Percentiles rank a stretch among this genome's conserved stretches.
phyloP scores from a whole-genome alignment of 1,139 yeast genomes.

The Meyerozyma carpophila region DNA sequence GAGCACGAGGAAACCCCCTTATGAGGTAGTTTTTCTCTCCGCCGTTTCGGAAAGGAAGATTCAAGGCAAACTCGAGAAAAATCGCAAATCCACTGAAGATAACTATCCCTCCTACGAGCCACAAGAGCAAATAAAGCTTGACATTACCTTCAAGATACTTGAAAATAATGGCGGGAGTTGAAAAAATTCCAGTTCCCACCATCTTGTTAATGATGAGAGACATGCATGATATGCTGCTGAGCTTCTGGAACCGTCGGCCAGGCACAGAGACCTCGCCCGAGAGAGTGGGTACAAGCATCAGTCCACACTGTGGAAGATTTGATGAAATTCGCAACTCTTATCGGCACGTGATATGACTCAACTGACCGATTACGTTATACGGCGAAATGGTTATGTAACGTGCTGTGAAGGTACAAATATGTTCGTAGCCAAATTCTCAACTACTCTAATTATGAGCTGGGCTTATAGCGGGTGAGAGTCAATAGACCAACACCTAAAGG shows the following conservation, averaged over 20 bases:
- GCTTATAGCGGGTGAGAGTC: too few species aligned
- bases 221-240: slow-evolving; percentile 21
- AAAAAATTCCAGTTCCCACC: slow-evolving; percentile 49
- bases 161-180: slow-evolving; percentile 45
- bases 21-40: slow-evolving; percentile 49
- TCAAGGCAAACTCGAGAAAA: slow-evolving; percentile 43
- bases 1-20: slow-evolving; percentile 28
- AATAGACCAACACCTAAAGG: too few species aligned
- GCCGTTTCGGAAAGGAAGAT: slow-evolving; percentile 42
- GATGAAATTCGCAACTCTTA: neutral
- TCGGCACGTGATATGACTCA: slow-evolving; percentile 1
- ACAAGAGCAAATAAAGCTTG: slow-evolving; percentile 33
- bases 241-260: slow-evolving; percentile 7
- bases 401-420: too few species aligned
- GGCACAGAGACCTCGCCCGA: neutral
- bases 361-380: neutral
- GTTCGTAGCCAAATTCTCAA: too few species aligned
- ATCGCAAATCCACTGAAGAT: slow-evolving; percentile 44
- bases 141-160: slow-evolving; percentile 41
- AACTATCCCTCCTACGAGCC: slow-evolving; percentile 41
- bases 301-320: neutral
- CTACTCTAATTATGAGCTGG: too few species aligned
- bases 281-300: neutral
- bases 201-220: slow-evolving; percentile 44
- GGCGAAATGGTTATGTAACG: too few species aligned